A percentile compares a stretch with the other conserved stretches of the same genome.
phyloP scores from a whole-genome alignment of 2,329 filamentous ascomycete species.

The Didymella pomorum region DNA sequence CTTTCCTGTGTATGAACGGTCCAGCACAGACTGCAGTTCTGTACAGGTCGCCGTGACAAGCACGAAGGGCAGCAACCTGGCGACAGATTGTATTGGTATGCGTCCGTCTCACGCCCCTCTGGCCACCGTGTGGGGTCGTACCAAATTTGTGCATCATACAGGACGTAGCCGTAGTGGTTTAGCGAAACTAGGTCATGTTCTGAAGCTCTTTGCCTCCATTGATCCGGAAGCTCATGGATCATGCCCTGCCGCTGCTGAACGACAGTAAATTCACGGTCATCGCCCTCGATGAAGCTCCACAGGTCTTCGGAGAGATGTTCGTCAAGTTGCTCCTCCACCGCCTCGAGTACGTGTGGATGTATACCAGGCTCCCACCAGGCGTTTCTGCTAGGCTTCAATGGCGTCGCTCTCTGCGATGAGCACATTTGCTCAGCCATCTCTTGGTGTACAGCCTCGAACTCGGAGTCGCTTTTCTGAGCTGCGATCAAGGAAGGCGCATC shows the following conservation, averaged over 20 bases:
- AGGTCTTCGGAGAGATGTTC: not conserved
- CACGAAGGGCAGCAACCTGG: not conserved
- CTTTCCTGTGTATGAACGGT: not conserved
- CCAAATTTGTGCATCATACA: not conserved
- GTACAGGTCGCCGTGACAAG: not conserved
- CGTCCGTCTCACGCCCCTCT: not conserved
- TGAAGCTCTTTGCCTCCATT: not conserved
- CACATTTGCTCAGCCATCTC: not conserved
- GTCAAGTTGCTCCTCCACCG: not conserved
- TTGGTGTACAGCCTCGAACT: not conserved
- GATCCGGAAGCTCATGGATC: not conserved
- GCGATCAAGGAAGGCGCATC: not conserved
- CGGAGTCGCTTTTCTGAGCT: not conserved
- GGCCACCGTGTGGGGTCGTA: not conserved
- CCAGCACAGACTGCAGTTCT: not conserved
- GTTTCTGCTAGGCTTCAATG: not conserved
- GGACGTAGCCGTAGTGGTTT: not conserved
- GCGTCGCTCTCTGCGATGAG: not conserved
- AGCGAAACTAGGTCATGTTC: not conserved
- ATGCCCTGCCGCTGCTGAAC: not conserved
- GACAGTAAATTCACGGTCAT: not conserved
- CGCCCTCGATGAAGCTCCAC: not conserved
- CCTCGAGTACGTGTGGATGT: not conserved
- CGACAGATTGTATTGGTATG: not conserved
- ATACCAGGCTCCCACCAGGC: not conserved